phyloP scores from a whole-genome alignment of 441 rosid genomes.

The Jatropha podagrica region DNA sequence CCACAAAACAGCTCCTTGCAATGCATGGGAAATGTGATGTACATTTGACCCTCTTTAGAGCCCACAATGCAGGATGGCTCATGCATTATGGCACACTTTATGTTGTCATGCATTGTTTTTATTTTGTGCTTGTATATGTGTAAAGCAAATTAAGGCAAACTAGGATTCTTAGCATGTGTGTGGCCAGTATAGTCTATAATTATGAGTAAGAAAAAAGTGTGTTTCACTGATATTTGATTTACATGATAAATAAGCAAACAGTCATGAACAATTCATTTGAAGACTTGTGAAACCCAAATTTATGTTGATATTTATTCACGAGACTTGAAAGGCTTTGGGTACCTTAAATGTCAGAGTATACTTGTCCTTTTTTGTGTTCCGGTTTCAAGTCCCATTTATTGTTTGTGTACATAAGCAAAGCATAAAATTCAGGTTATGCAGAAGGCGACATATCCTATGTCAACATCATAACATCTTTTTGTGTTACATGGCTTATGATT shows the following conservation, averaged over 20 bases:
- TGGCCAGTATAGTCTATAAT: not conserved
- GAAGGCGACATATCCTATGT: not conserved
- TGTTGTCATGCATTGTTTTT: not conserved
- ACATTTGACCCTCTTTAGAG: not conserved
- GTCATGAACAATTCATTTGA: no score
- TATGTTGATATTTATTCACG: no score
- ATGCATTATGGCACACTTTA: not conserved
- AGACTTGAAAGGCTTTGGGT: slow-evolving; percentile 4
- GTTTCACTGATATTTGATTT: not conserved
- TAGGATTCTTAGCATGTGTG: not conserved
- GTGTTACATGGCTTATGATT: not conserved
- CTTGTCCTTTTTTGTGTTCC: not conserved
- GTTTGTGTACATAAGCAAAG: not conserved
- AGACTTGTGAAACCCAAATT: no score
- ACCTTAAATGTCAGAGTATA: no score
- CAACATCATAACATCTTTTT: not conserved
- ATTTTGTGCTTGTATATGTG: not conserved
- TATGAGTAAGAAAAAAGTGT: not conserved
- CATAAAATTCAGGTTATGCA: not conserved
- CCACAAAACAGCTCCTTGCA: not conserved
- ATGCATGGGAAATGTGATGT: not conserved
- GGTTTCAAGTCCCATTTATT: not conserved
- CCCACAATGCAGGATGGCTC: not conserved
- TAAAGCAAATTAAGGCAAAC: not conserved
- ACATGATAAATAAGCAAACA: not conserved